Evolutionary conservation across 1,139 yeast genomes (phyloP).

Genomic region (Taphrina betulina): DNA sequence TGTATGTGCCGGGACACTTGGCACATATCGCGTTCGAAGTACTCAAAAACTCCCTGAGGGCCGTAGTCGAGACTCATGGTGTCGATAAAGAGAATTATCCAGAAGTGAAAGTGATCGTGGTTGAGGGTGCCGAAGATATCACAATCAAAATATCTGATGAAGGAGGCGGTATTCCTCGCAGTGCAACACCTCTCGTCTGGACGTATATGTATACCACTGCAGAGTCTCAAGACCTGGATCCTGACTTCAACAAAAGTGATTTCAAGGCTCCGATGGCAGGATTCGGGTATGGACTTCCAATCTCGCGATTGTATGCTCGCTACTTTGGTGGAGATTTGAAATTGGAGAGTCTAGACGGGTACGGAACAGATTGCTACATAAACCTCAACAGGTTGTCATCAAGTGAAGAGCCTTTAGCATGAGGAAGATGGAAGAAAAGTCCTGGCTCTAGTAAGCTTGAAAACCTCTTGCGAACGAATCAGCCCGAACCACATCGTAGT

Average conservation of each 20-base stretch:
- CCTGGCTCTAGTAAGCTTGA: too few relatives aligned
- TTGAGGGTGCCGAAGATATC: slow-evolving; percentile 89
- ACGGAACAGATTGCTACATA: slow-evolving; percentile 51
- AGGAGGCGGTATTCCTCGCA: slow-evolving; percentile 89
- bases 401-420: slow-evolving; percentile 29
- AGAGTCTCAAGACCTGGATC: slow-evolving; percentile 54
- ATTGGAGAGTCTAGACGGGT: slow-evolving; percentile 88
- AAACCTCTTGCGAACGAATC: background rate
- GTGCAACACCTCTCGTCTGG: slow-evolving; percentile 84
- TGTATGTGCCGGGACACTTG: slow-evolving; percentile 88
- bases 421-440: too few relatives aligned
- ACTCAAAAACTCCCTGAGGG: slow-evolving; percentile 75
- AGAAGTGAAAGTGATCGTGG: slow-evolving; percentile 79
- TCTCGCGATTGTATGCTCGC: slow-evolving; percentile 79
- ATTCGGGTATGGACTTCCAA: slow-evolving; percentile 87
- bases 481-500: background rate
- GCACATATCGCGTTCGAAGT: slow-evolving; percentile 87
- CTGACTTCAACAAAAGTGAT: slow-evolving; percentile 54
- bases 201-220: slow-evolving; percentile 89
- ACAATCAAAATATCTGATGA: slow-evolving; percentile 91
- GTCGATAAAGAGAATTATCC: slow-evolving; percentile 60
- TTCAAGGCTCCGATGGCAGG: slow-evolving; percentile 94
- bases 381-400: slow-evolving; percentile 24
- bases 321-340: slow-evolving; percentile 90
- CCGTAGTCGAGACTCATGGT: slow-evolving; percentile 75